Evolutionary conservation across 495 filamentous ascomycete genomes (phyloP), one percentile per base, ranked within the genome.

Genomic region (Letharia lupina): DNA sequence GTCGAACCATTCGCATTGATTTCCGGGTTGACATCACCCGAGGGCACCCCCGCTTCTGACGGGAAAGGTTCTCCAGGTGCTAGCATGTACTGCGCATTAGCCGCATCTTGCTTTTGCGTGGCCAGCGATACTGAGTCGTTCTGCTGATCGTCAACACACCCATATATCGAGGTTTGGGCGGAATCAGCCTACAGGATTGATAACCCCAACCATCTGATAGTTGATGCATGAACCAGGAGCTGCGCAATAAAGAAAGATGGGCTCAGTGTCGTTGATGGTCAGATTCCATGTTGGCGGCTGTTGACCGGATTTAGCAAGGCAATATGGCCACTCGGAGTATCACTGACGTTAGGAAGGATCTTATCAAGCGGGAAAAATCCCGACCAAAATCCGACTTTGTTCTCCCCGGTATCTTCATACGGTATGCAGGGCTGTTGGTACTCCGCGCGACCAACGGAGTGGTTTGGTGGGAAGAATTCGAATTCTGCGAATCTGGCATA

Each of bases 181-280:
- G 73, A 77, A 10, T 33, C 40, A 35, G 47, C 47, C 3, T 45
- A 58, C 39, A 28, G 74, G 72, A 63, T 79, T 80, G 41, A 79
- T 81, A 0, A 71, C 77, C 44, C 75, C 77, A 11, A 81, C 76
- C 77, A 80, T 80, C 41, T 74, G 75, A 65, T 78, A 79, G 6
- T 67, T 64, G 9, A 69, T 63, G 60, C 78, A 81, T 40, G 77
- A 81, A 48, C 72, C 72, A 15, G 75, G 69, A 2, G 76, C 79
- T 2, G 76, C 78, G 48, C 77, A 87, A 74, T 89, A 88, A 75
- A 79, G 86, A 71, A 85, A 87, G 41, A 86, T 78, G 6, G 85
- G 83, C 8, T 77, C 68, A 1, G 83, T 86, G 71, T 81, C 77
- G 69, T 86, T 87, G 69, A 88, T 75, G 9, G 68, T 72, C 18